Percentiles rank a stretch among this genome's conserved stretches.
Conservation (phyloP, 495 filamentous ascomycete genomes). For the Hypomontagnella monticulosa region DNA sequence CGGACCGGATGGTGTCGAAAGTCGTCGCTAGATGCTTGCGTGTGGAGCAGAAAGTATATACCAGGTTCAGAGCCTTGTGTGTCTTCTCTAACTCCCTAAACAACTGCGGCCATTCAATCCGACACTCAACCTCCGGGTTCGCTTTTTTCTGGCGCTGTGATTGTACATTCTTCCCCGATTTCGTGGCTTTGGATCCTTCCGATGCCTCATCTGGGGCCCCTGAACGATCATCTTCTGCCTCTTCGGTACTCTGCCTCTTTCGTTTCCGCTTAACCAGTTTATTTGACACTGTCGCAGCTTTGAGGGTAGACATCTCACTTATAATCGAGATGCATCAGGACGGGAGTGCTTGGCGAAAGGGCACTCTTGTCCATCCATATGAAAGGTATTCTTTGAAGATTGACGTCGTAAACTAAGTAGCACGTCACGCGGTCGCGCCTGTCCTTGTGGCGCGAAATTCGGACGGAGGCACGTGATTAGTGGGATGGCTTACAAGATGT, state of each 20-base stretch:
- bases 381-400: neutral
- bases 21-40: constrained; percentile 92
- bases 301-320: constrained; percentile 62
- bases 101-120: constrained; percentile 72
- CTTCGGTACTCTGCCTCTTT: constrained; percentile 59
- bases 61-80: constrained; percentile 86
- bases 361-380: neutral
- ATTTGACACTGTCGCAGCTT: constrained; percentile 66
- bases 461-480: constrained; percentile 52
- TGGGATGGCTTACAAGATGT: neutral
- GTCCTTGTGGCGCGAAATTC: constrained; percentile 46
- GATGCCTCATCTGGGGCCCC: neutral
- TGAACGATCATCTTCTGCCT: constrained; percentile 21
- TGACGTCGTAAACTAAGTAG: constrained; percentile 26
- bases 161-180: constrained; percentile 6
- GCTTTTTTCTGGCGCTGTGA: constrained; percentile 36
- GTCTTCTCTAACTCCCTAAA: constrained; percentile 79
- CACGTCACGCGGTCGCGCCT: constrained; percentile 34
- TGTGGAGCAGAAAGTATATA: constrained; percentile 93
- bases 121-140: constrained; percentile 29
- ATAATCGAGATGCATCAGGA: constrained; percentile 43
- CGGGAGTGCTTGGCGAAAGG: neutral
- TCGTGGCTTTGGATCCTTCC: constrained; percentile 38
- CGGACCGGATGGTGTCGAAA: constrained; percentile 83
- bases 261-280: constrained; percentile 59